Evolutionary conservation across 257 asterid species (phyloP), one percentile per base, ranked within the genome.

Genomic region (Solanum pimpinellifolium): DNA sequence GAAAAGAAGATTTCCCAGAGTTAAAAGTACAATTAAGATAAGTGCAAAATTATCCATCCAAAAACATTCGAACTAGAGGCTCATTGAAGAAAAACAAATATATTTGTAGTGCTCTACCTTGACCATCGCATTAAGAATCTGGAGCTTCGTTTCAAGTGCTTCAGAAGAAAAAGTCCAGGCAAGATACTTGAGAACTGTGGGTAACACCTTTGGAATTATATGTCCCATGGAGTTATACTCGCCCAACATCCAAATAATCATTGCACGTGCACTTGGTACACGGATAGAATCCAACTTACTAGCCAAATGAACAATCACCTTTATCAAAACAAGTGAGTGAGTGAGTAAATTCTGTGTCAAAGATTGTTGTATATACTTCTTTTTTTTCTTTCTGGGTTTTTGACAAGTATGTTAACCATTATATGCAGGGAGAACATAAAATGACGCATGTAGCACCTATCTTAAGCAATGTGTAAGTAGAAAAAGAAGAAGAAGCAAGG

Each of bases 191-290:
- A 95, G 91, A 31, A 96, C 89, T 60, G 92, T 91, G 83, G 97
- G 96, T 72, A 94, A 88, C 92, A 96, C 89, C 90, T 93, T 97
- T 84, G 95, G 89, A 87, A 94, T 93, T 86, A 91, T 89, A 87
- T 41, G 59, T 81, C 98, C 99, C 78, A 91, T 78, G 88, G 89
- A 87, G 93, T 92, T 88, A 89, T 94, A 95, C 89, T 97, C 98
- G 27, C 99, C 99, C 92, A 97, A 84, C 98, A 97, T 94, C 99
- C 99, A 97, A 89, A 96, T 92, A 69, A 97, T 92, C 95, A 93
- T 92, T 82, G 98, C 98, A 87, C 99, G 99, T 83, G 98, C 98
- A 70, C 94, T 90, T 69, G 98, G 94, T n/a, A 95, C 94, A 87
- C 78, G 77, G 86, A 94, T 92, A 83, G 95, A 91, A 90, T 97